phyloP scores from a whole-genome alignment of 805 yeast genomes.

The Kazachstania bromeliacearum region DNA sequence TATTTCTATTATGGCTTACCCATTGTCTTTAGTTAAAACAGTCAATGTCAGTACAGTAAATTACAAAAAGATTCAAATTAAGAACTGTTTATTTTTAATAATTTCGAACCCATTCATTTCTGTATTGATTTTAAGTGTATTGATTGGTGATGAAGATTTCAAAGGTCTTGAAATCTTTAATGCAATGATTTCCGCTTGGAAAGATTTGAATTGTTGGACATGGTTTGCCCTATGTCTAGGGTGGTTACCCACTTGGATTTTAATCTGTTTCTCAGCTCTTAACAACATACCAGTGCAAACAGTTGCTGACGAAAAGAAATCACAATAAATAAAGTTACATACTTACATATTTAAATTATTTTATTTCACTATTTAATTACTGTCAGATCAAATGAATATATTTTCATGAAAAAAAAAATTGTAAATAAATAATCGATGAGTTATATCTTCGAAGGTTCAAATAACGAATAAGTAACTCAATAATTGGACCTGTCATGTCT shows the following conservation, averaged over 20 bases:
- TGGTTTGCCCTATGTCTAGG: constrained; percentile 66
- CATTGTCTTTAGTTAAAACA: constrained; percentile 50
- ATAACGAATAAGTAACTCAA: too few relatives aligned
- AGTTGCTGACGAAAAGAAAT: too few relatives aligned
- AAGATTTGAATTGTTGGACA: constrained; percentile 70
- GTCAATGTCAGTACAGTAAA: constrained; percentile 4
- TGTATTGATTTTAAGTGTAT: constrained; percentile 25
- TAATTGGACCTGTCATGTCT: too few relatives aligned
- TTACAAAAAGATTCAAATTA: constrained; percentile 7
- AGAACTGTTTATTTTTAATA: constrained; percentile 31
- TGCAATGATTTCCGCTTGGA: constrained; percentile 55
- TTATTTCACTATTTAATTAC: too few relatives aligned
- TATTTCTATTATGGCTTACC: constrained; percentile 64
- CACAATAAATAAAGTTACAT: too few relatives aligned
- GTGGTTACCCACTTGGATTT: constrained; percentile 79
- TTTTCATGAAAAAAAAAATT: too few relatives aligned
- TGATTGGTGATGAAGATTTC: constrained; percentile 25
- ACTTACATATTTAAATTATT: too few relatives aligned
- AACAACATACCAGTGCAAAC: background rate
- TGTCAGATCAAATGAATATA: too few relatives aligned
- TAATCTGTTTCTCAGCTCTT: constrained; percentile 25
- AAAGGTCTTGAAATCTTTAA: constrained; percentile 34
- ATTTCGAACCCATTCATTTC: constrained; percentile 46
- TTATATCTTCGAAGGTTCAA: too few relatives aligned
- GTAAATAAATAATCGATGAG: too few relatives aligned